phyloP scores from a whole-genome alignment of 2,329 filamentous ascomycete genomes.

The Hypoxylon sp. region DNA sequence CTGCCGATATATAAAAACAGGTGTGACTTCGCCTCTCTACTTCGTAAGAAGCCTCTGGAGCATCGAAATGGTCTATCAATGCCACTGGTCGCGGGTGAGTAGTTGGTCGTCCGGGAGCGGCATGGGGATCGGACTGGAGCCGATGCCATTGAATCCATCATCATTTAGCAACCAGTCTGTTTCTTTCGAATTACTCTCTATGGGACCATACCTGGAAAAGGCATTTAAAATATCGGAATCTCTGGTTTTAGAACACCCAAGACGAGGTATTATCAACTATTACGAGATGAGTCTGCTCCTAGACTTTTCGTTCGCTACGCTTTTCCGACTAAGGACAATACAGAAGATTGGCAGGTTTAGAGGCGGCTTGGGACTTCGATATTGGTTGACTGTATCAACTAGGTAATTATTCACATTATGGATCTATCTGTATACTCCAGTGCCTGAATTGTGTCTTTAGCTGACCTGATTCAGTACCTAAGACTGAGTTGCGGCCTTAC shows the following conservation, averaged over 20 bases:
- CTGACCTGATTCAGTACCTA: too few species aligned
- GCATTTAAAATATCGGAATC: background rate
- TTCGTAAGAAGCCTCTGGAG: background rate
- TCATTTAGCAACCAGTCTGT: constrained; percentile 6
- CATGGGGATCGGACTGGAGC: background rate
- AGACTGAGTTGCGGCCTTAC: too few species aligned
- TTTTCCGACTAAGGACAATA: too few species aligned
- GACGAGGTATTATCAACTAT: background rate
- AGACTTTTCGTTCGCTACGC: background rate
- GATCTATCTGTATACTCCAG: too few species aligned
- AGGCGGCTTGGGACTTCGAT: too few species aligned
- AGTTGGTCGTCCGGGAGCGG: background rate
- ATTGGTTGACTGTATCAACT: background rate
- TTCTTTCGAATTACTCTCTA: background rate
- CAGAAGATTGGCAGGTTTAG: background rate
- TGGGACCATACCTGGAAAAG: background rate
- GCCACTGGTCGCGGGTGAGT: background rate
- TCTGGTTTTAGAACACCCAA: background rate
- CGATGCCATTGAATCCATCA: background rate
- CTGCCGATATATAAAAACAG: constrained; percentile 19
- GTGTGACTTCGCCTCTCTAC: constrained; percentile 10
- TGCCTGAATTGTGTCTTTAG: too few species aligned
- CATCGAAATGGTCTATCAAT: background rate
- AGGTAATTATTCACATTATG: too few species aligned
- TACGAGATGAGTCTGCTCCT: background rate